Evolutionary conservation across 202 grass and related monocot species (phyloP), one percentile per base, ranked within the genome.

Genomic region (Zizania palustris): DNA sequence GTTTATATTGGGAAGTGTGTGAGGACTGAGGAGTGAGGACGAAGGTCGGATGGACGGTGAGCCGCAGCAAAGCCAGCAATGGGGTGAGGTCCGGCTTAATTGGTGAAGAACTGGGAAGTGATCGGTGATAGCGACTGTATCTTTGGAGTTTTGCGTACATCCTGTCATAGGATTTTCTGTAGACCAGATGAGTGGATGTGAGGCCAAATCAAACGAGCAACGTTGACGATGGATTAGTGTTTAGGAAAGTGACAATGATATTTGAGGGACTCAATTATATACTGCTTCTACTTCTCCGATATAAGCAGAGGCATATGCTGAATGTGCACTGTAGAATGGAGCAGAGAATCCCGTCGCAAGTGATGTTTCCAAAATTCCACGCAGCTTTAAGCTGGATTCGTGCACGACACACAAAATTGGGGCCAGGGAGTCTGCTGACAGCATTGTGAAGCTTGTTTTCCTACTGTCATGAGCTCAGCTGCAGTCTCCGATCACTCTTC

Each of bases 1-100:
- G 75, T 71, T 80, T 88, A 79, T 88, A 80, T 44, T 11, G 56
- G 45, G 11, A 63, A 21, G 11, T 51, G 63, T 81, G 65, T 9
- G 57, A 34, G 67, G 43, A 39, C 21, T n/a, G n/a, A n/a, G 2
- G 28, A 28, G 28, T 28, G 35, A 33, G 18, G 12, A 43, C 11
- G 63, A 34, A 38, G 7, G 16, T 3, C 12, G 65, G 18, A 0
- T 63, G 60, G 36, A 64, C 44, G 16, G 49, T 28, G 18, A 80
- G 6, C 9, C n/a, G 5, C 7, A n/a, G 51, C 3, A 9, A 16
- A 0, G 51, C 46, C 6, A 39, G n/a, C 63, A 18, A 16, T 2
- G 45, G 19, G 20, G 28, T 2, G 45, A 14, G 20, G 28, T 48
- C 34, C 37, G 16, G 22, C 5, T 38, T 59, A 14, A 70, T 50